phyloP scores from a whole-genome alignment of 2,329 filamentous ascomycete genomes.

The Neonectria ditissima region DNA sequence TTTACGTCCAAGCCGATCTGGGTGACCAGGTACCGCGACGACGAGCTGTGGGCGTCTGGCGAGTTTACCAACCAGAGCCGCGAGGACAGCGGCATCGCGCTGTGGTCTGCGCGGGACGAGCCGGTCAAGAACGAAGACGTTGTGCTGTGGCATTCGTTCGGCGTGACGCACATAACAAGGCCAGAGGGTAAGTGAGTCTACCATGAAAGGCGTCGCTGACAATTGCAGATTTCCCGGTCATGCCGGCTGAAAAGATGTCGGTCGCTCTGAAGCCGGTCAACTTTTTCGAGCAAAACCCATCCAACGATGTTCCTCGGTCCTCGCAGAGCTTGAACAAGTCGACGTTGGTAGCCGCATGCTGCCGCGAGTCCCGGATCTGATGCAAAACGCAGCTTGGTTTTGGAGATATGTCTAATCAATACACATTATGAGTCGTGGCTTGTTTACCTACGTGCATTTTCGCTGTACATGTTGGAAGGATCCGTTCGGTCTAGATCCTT shows the following conservation, averaged over 20 bases:
- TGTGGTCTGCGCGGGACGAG: constrained; percentile 47
- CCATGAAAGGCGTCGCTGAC: background rate
- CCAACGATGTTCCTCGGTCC: constrained; percentile 50
- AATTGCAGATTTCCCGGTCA: constrained; percentile 69
- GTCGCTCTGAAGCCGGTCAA: constrained; percentile 62
- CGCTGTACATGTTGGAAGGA: constrained; percentile 1
- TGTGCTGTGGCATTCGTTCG: constrained; percentile 91
- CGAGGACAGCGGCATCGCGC: constrained; percentile 51
- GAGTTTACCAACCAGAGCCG: constrained; percentile 63
- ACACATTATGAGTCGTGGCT: too few relatives aligned
- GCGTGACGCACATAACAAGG: constrained; percentile 78
- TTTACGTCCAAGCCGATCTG: constrained; percentile 48
- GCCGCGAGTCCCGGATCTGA: constrained; percentile 11
- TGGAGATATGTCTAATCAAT: too few relatives aligned
- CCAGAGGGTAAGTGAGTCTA: constrained; percentile 24
- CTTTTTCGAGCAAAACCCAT: constrained; percentile 63
- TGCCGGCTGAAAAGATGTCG: constrained; percentile 69
- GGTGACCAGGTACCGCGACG: constrained; percentile 62
- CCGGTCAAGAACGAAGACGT: constrained; percentile 80
- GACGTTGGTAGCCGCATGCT: constrained; percentile 1
- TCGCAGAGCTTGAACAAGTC: constrained; percentile 22
- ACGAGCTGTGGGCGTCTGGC: constrained; percentile 62
- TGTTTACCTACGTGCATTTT: too few relatives aligned
- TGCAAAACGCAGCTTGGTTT: too few relatives aligned
- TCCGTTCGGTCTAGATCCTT: constrained; percentile 40